Base-by-base conservation (phyloP, 1,284 basidiomycete species). In the Malassezia equina region DNA sequence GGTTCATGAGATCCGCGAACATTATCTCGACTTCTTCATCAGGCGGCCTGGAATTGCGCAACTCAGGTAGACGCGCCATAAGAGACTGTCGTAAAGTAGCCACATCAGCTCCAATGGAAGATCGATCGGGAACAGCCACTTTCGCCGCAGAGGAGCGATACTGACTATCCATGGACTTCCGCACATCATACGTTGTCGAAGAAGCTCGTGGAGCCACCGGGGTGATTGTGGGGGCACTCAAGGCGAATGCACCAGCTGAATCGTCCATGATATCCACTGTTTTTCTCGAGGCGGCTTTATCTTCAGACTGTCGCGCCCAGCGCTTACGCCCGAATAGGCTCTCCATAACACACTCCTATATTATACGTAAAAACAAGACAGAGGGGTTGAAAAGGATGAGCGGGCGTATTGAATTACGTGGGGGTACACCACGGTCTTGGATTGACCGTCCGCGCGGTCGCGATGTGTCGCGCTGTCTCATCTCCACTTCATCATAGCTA, bases 1-100 rank as follows among this genome's bases (percentile, higher is more conserved):
- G 67, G 48, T 65, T 64, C 67, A 74, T 74, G 34, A 74, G 62
- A 28, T 74, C 71, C 21, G 67, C 62, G 56, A 74, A 74, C 52
- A 74, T 65, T 19, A 67, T 60, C 47, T 73, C 70, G 19, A 74
- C 65, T 21, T 69, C 61, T 15, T 55, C 63, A 41, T 72, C 67
- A 12, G 60, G 29, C 1, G 71, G 71, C 17, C 70, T 60, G 21
- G 57, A 52, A 0, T 63, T 47, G 15, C 57, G 52, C 34, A 73
- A 69, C 17, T 71, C 71, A 32, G 61, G 53, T 13, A 57, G 19
- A 4, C 49, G 42, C 36, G 44, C 15, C 44, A 52, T n/a, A 11
- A 57, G 17, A 23, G 55, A 42, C 17, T 46, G 43, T 19, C 55
- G 49, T 15, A 57, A 40, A 9, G 19, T 34, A 15, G 11, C 24